A percentile compares a stretch with the other conserved stretches of the same genome.
Conservation (phyloP, 2,329 filamentous ascomycete genomes). For the Berkeleyomyces basicola region DNA sequence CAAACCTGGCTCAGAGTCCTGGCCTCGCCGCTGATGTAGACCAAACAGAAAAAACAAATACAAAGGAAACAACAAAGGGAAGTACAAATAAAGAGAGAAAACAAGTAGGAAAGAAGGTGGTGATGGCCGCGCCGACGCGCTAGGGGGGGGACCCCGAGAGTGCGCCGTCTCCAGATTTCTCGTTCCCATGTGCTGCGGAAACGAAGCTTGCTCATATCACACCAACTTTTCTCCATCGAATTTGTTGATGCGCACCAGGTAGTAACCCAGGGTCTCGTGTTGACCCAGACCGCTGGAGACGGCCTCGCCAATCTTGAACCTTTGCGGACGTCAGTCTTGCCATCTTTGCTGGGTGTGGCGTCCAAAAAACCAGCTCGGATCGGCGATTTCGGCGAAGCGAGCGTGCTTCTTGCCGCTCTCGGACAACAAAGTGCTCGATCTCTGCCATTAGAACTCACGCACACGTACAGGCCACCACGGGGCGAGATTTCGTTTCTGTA, state of each 20-base stretch:
- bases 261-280: constrained; percentile 96
- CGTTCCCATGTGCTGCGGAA: constrained; percentile 99
- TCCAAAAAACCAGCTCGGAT: constrained; percentile 70
- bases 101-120: too few species aligned
- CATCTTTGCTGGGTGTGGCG: constrained; percentile 67
- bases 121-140: too few species aligned
- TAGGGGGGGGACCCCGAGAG: too few species aligned
- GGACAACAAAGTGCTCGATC: constrained; percentile 96
- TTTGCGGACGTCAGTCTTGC: constrained; percentile 58
- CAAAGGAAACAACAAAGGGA: too few species aligned
- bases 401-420: constrained; percentile 86
- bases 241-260: constrained; percentile 79
- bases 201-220: constrained; percentile 74
- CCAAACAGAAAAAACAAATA: too few species aligned
- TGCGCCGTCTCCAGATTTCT: too few species aligned
- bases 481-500: constrained; percentile 98
- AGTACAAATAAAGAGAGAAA: too few species aligned
- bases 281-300: constrained; percentile 72
- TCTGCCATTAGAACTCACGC: constrained; percentile 98
- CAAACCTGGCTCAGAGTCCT: too few species aligned
- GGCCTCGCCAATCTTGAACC: constrained; percentile 72
- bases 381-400: constrained; percentile 70
- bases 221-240: constrained; percentile 80
- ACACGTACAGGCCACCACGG: constrained; percentile 80
- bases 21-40: too few species aligned